Evolutionary conservation across 257 asterid species (phyloP), one percentile per base, ranked within the genome.

Genomic region (Ilex asprella): DNA sequence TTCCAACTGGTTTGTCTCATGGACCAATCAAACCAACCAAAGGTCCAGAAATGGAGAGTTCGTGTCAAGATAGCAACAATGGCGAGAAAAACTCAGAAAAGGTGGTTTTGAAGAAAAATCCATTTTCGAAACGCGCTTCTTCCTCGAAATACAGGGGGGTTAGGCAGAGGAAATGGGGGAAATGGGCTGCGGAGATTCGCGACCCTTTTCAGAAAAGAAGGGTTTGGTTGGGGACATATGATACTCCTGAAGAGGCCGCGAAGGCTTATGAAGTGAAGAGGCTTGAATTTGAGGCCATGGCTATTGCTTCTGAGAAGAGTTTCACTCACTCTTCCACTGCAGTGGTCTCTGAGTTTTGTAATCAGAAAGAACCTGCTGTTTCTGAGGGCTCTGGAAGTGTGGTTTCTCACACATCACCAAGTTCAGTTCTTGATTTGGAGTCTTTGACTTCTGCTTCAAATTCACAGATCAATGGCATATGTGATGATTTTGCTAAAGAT

Each of bases 361-460:
- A 35, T 0, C 63, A 4, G 6, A n/a, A 61, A 2, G 61, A 59
- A 43, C 59, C 50, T 32, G 66, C 58, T 30, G 76, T 50, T 1
- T 80, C 91, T 0, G 92, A 72, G 54, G 76, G 65, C 30, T 84
- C 91, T 30, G 87, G 67, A 60, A 85, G 93, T 75, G 65, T 58
- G 29, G 73, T 59, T 1, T 87, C 97, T 2, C 76, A 56, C 68
- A 62, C 73, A 5, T 32, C 90, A 8, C 90, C 87, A 0, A 70
- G 85, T 0, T 81, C 88, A 0, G 86, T 84, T 16, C 78, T 84
- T 1, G 91, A 85, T 60, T 16, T 73, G 74, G 86, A 81, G 66
- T 72, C 73, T 0, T 32, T 61, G 32, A 73, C 85, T 50, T 83
- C 88, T 2, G 59, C 62, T 3, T 62, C 72, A 0, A 71, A 58